A percentile compares a stretch with the other conserved stretches of the same genome.
Evolutionary conservation across 345 rosid species (phyloP).

Genomic region (Bretschneidera sinensis): DNA sequence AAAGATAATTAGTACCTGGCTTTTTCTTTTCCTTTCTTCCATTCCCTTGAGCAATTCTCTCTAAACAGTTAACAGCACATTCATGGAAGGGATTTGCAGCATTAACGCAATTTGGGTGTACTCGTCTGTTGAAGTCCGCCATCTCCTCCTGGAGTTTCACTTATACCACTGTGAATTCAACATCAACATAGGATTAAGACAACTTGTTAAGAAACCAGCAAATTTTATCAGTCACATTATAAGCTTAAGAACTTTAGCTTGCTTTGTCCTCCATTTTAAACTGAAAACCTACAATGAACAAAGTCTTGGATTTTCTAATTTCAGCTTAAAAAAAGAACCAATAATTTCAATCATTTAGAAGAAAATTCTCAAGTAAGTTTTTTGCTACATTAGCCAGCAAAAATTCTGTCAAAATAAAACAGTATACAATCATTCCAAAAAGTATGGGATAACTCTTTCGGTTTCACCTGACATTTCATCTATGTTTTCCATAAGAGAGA

Average conservation of each 20-base stretch:
- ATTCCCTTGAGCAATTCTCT: slow-evolving; percentile 37
- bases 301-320: too few relatives aligned
- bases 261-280: too few relatives aligned
- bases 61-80: slow-evolving; percentile 50
- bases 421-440: too few relatives aligned
- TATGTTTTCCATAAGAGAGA: too few relatives aligned
- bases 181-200: slow-evolving; percentile 2
- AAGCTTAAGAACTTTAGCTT: background rate
- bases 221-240: background rate
- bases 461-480: too few relatives aligned
- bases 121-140: slow-evolving; percentile 24
- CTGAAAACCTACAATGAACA: too few relatives aligned
- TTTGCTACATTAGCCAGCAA: too few relatives aligned
- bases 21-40: slow-evolving; percentile 18
- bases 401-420: too few relatives aligned
- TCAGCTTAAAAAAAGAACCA: too few relatives aligned
- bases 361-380: too few relatives aligned
- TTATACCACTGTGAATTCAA: slow-evolving; percentile 8
- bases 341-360: too few relatives aligned
- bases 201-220: background rate
- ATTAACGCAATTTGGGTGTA: slow-evolving; percentile 41
- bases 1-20: slow-evolving; percentile 30
- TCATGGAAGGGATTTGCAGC: slow-evolving; percentile 63
- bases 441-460: too few relatives aligned
- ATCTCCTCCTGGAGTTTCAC: background rate